Conservation (phyloP, 192 early-diverging fungal genomes). For the Coemansia sp. region DNA sequence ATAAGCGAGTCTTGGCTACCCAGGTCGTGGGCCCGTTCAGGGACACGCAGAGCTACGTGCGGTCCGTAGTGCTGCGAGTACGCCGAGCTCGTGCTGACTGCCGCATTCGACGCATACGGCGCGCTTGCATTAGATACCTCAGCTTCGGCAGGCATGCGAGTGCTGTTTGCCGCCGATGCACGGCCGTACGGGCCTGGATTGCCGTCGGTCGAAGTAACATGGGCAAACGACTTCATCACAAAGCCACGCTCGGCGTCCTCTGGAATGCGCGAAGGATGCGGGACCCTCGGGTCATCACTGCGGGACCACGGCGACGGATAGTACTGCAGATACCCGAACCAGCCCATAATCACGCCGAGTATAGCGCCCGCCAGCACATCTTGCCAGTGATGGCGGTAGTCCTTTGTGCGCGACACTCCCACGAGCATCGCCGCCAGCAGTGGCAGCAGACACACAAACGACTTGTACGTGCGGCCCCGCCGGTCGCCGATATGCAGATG, state of each 20-base stretch:
- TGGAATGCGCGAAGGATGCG: constrained; percentile 49
- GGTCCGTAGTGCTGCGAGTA: constrained; percentile 29
- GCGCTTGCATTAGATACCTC: background rate
- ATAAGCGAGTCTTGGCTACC: constrained; percentile 23
- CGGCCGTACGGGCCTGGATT: constrained; percentile 15
- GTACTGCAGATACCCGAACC: constrained; percentile 69
- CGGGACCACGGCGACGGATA: constrained; percentile 54
- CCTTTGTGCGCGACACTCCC: constrained; percentile 63
- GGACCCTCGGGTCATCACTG: constrained; percentile 21
- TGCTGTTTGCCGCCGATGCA: background rate
- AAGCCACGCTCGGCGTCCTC: constrained; percentile 11
- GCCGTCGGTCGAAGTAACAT: background rate
- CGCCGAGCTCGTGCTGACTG: constrained; percentile 5
- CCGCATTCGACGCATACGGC: background rate
- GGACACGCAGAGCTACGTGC: constrained; percentile 10
- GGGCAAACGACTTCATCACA: constrained; percentile 17
- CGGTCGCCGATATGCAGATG: constrained; percentile 65
- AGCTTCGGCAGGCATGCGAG: background rate
- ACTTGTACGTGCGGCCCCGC: constrained; percentile 65
- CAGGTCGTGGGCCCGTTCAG: constrained; percentile 6
- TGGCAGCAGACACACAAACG: constrained; percentile 63
- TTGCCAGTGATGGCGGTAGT: constrained; percentile 82
- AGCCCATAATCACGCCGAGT: constrained; percentile 61
- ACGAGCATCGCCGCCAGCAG: constrained; percentile 60
- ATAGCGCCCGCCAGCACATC: constrained; percentile 67